phyloP scores from a whole-genome alignment of 805 yeast genomes.

The Candida lessepsii region DNA sequence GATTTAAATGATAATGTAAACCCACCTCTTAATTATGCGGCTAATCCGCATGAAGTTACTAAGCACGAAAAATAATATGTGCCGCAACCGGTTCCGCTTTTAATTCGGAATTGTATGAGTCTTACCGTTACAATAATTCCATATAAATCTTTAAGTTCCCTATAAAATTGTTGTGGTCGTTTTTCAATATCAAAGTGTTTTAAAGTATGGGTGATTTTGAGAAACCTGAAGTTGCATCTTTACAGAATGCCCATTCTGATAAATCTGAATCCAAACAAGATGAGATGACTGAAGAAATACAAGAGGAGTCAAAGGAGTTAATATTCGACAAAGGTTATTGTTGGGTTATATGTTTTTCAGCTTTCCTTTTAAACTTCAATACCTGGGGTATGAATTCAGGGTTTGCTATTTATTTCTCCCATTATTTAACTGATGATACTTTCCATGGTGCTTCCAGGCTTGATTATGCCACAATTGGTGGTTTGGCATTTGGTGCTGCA shows the following conservation, averaged over 20 bases:
- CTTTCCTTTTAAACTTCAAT: constrained; percentile 49
- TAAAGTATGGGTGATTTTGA: neutral
- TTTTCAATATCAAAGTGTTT: no score
- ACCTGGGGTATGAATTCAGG: constrained; percentile 77
- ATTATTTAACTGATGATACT: constrained; percentile 48
- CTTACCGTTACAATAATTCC: no score
- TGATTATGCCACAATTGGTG: constrained; percentile 69
- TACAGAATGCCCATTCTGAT: neutral
- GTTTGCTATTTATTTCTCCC: constrained; percentile 61
- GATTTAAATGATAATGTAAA: no score
- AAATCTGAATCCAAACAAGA: neutral
- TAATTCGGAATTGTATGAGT: no score
- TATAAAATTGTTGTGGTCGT: no score
- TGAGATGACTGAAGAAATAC: neutral
- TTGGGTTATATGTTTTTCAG: constrained; percentile 58
- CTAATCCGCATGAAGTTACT: no score
- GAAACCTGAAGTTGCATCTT: neutral
- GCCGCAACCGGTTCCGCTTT: no score
- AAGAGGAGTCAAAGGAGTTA: neutral
- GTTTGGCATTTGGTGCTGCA: constrained; percentile 60
- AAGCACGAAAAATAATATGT: no score
- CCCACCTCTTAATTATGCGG: no score
- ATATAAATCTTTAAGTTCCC: no score
- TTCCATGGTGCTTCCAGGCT: constrained; percentile 55
- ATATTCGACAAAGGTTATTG: constrained; percentile 63